phyloP scores from a whole-genome alignment of 2,329 filamentous ascomycete genomes.

The Coniochaeta sp. region DNA sequence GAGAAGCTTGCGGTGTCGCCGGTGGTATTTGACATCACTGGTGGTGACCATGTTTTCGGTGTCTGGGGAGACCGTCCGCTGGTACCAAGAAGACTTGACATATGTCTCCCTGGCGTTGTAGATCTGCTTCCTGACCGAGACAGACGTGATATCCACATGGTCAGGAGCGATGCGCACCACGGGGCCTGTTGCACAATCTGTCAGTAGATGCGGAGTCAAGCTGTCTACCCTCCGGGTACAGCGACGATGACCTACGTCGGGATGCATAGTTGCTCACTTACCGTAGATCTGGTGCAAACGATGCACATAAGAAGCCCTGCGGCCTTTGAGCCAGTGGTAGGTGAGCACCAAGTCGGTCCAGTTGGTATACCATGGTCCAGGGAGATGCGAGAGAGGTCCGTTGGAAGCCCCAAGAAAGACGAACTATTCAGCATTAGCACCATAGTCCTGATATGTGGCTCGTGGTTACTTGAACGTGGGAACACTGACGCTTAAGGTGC shows the following conservation, averaged over 20 bases:
- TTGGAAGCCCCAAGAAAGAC: too few species aligned
- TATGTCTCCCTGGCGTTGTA: neutral
- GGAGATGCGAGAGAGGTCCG: constrained; percentile 3
- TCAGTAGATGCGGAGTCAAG: neutral
- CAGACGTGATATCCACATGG: constrained; percentile 8
- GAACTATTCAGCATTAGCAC: too few species aligned
- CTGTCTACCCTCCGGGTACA: neutral
- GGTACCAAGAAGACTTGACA: neutral
- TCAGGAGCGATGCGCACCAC: constrained; percentile 11
- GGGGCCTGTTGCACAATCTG: constrained; percentile 3
- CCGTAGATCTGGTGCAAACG: neutral
- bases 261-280: neutral
- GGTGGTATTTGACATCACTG: constrained; percentile 7
- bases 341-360: constrained; percentile 2
- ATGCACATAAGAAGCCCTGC: neutral
- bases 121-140: constrained; percentile 8
- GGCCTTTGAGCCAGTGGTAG: constrained; percentile 3
- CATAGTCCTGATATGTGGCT: too few species aligned
- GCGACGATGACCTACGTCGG: neutral
- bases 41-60: constrained; percentile 9
- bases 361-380: constrained; percentile 8
- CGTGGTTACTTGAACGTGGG: too few species aligned
- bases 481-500: too few species aligned
- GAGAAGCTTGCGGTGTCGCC: constrained; percentile 9
- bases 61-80: neutral